Base-by-base conservation (phyloP, 495 filamentous ascomycete genomes). In the Penicillium chermesinum region DNA sequence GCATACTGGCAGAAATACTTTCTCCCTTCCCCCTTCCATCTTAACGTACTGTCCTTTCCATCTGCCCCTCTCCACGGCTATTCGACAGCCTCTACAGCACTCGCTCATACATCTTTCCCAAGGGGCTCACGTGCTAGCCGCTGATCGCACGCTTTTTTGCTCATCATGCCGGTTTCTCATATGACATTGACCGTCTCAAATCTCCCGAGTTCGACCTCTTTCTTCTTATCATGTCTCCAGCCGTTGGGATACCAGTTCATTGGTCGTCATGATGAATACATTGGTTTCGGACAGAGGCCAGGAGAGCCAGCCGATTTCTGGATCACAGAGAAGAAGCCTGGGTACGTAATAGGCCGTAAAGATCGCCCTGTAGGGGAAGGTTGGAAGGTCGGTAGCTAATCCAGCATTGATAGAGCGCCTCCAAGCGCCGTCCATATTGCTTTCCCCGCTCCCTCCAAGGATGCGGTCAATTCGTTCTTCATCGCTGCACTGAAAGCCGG, bases 211-310 rank as follows among this genome's bases (percentile, higher is more conserved):
- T 84, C 87, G 7, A 83, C 81, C 36, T 91, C 86, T 1, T 91
- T 91, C 72, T 95, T 87, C 65, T 78, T 90, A 3, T 77, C 84
- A 49, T 77, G 88, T 54, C 71, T 84, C 38, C 82, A 86, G 50
- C 86, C 88, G 0, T 71, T 94, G 15, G 86, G 86, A 16, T 82
- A 93, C 46, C 76, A 76, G 41, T 94, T 80, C 62, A 75, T 90
- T 48, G 71, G 69, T 43, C 66, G 71, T 34, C 66, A 74, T 62
- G 69, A 71, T 37, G 69, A 70, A 9, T 70, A 74, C 44, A 78
- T 83, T 56, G 80, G 77, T 14, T 77, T 84, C 54, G 81, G 81
- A 14, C 70, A 73, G 47, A 68, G 69, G 47, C 62, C 65, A 42
- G 73, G 72, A 16, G 66, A 75, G 21, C 74, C 73, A 17, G 74